Percentiles rank a stretch among this genome's conserved stretches.
These are phyloP conservation scores for Amaranthus hypochondriacus DNA, from an alignment of 148 eudicot genomes.

Conservation along the genomic window DNA sequence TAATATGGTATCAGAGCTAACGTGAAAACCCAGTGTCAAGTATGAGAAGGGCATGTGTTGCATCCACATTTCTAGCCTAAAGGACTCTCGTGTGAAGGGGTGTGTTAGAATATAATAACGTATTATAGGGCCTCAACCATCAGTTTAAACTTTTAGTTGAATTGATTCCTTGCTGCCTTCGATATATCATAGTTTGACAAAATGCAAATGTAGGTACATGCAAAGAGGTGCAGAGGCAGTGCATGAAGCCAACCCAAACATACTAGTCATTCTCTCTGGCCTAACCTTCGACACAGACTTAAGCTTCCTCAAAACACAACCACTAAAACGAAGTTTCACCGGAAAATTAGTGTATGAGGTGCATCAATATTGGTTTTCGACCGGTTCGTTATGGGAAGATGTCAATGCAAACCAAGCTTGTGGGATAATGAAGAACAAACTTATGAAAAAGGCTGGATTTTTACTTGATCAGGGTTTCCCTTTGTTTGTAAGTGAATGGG, in stretches of 20 bases:
- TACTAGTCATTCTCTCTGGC: constrained; percentile 75
- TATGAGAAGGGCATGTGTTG: too few relatives aligned
- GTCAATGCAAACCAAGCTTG: constrained; percentile 69
- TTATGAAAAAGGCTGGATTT: constrained; percentile 41
- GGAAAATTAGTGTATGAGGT: constrained; percentile 62
- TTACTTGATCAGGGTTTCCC: constrained; percentile 68
- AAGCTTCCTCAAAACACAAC: constrained; percentile 42
- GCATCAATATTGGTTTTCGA: constrained; percentile 62
- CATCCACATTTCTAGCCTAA: too few relatives aligned
- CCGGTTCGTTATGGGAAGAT: constrained; percentile 36
- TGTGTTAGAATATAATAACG: too few relatives aligned
- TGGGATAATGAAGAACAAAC: constrained; percentile 24
- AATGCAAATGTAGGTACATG: constrained; percentile 56
- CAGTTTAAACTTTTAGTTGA: too few relatives aligned
- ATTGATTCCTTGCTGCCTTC: too few relatives aligned
- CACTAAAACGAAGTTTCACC: constrained; percentile 39
- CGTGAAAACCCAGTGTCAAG: too few relatives aligned
- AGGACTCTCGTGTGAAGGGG: too few relatives aligned
- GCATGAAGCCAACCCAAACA: constrained; percentile 68
- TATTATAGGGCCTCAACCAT: too few relatives aligned
- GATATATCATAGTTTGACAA: background rate
- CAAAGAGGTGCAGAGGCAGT: constrained; percentile 83
- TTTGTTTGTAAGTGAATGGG: constrained; percentile 79
- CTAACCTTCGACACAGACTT: constrained; percentile 58
- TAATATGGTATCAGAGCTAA: too few relatives aligned